Percentiles rank a stretch among this genome's conserved stretches.
Evolutionary conservation across 1,284 basidiomycete species (phyloP).

Genomic region (Cerioporus squamosus): DNA sequence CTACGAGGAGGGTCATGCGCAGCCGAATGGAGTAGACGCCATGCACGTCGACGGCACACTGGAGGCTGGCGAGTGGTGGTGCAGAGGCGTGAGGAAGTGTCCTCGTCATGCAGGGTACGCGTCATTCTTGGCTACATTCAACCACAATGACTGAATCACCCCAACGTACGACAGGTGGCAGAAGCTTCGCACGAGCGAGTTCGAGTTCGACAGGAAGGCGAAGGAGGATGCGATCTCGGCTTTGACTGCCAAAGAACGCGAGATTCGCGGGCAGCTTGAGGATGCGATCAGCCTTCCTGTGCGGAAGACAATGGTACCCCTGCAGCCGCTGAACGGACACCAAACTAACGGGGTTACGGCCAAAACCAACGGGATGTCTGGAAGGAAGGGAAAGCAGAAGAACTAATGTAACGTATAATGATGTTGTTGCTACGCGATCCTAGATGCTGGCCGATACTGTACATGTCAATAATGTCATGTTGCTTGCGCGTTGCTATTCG

Average conservation of each 20-base stretch:
- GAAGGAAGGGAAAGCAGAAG: slow-evolving; percentile 68
- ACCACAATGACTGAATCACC: neutral
- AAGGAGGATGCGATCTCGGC: slow-evolving; percentile 64
- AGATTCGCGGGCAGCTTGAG: slow-evolving; percentile 73
- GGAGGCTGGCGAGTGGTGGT: slow-evolving; percentile 70
- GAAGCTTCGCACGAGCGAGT: slow-evolving; percentile 70
- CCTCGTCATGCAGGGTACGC: slow-evolving; percentile 75
- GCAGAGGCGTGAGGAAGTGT: slow-evolving; percentile 72
- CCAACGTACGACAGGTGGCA: slow-evolving; percentile 63
- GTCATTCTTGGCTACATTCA: slow-evolving; percentile 4
- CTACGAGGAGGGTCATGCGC: slow-evolving; percentile 53
- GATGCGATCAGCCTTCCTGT: slow-evolving; percentile 62
- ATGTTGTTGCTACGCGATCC: neutral
- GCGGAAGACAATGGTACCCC: slow-evolving; percentile 30
- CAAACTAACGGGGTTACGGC: slow-evolving; percentile 37
- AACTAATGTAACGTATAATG: slow-evolving; percentile 28
- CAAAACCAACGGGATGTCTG: slow-evolving; percentile 44
- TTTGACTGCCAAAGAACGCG: slow-evolving; percentile 71
- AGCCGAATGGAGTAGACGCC: slow-evolving; percentile 38
- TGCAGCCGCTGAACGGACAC: slow-evolving; percentile 45
- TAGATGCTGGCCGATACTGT: too few relatives aligned
- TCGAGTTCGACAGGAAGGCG: slow-evolving; percentile 70
- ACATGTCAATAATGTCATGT: neutral
- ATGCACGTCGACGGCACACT: slow-evolving; percentile 46
- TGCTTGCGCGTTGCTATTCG: slow-evolving; percentile 2